Percentiles rank a stretch among this genome's conserved stretches.
Conservation (phyloP, 2,329 filamentous ascomycete genomes). For the Huntiella savannae region DNA sequence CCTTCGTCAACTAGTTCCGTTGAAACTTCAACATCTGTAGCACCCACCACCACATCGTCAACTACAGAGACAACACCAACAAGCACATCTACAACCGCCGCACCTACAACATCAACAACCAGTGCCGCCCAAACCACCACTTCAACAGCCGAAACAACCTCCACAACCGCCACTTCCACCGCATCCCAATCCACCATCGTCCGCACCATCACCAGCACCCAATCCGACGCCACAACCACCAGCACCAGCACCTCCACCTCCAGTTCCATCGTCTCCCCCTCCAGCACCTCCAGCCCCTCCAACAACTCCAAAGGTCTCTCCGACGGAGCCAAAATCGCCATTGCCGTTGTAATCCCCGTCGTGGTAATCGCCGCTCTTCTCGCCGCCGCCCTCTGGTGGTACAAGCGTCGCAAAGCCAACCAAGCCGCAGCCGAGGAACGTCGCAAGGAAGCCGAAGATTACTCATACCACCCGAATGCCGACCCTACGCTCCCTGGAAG, state of each 20-base stretch:
- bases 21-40: conserved; percentile 3
- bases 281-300: conserved; percentile 15
- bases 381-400: conserved; percentile 60
- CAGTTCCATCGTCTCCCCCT: conserved; percentile 16
- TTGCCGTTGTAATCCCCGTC: conserved; percentile 87
- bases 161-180: not conserved
- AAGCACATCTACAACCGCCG: conserved; percentile 10
- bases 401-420: conserved; percentile 71
- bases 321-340: conserved; percentile 57
- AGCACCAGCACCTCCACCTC: conserved; percentile 15
- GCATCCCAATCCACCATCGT: conserved; percentile 13
- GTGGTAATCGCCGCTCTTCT: conserved; percentile 69
- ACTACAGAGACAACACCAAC: conserved; percentile 12
- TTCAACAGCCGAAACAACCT: conserved; percentile 9
- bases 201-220: conserved; percentile 14
- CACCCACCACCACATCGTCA: conserved; percentile 6
- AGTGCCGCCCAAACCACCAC: conserved; percentile 7
- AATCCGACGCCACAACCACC: conserved; percentile 1
- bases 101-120: conserved; percentile 9
- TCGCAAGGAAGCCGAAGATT: conserved; percentile 92
- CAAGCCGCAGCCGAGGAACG: conserved; percentile 74
- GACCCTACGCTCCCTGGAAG: conserved; percentile 55
- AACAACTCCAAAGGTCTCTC: conserved; percentile 27
- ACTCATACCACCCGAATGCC: conserved; percentile 93
- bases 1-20: conserved; percentile 5